Base-by-base conservation (phyloP, 2,329 filamentous ascomycete genomes). In the Pseudopithomyces maydicus region DNA sequence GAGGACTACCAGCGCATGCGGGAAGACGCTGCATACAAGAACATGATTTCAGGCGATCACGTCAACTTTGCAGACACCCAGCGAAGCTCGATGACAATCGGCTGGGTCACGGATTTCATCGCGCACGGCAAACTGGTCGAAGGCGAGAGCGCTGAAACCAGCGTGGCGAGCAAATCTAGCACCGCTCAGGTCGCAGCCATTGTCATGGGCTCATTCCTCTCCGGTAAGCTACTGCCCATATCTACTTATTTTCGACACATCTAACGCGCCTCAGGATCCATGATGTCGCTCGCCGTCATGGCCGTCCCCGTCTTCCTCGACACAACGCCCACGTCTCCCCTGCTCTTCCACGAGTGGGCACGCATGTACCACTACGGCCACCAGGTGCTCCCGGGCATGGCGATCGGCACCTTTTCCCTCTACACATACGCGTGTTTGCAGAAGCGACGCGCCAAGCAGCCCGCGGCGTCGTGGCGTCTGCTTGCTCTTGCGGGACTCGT, bases 41-140 rank as follows among this genome's bases (percentile, higher is more conserved):
- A 80, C 58, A 71, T 79, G 54, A 57, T 84, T 17, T 60, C 76
- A 0, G 63, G 64, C 2, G 81, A 83, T 60, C 80, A 83, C 66
- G 78, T 80, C 60, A 79, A 79, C 2, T 83, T 83, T 69, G 81
- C 80, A 0, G 81, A 84, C 62, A 81, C 78, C 1, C 78, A 78
- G 60, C 72, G 71, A 56, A 81, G 78, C 69, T 64, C 52, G 66
- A 80, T 82, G 77, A 81, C 79, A 0, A 80, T 81, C 59, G 80
- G 79, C 0, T 81, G 78, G 78, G 71, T 81, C 52, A 70, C 74
- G 39, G 77, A 81, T 57, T 78, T 74, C 52, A 63, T 81, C 7
- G 65, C 68, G 15, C 74, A 79, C 56, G 78, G 78, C 0, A 60
- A 76, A 42, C 69, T 70, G 39, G 11, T 36, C 8, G 26, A 29